A percentile compares a stretch with the other conserved stretches of the same genome.
Evolutionary conservation across 2,329 filamentous ascomycete species (phyloP).

Genomic region (Alternaria infectoria): DNA sequence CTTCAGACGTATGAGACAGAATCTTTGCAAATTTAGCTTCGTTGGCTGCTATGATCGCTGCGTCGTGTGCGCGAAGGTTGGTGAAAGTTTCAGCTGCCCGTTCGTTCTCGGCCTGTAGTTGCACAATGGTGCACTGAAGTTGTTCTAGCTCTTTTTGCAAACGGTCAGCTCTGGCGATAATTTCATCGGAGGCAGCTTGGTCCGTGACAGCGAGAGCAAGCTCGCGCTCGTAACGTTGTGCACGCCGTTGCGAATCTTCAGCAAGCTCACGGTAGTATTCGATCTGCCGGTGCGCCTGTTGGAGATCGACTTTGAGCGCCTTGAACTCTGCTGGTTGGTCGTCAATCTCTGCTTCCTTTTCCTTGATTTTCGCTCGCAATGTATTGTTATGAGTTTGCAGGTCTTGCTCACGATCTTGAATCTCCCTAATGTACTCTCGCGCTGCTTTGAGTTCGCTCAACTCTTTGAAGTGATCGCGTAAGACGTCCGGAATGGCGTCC

Average conservation of each 20-base stretch:
- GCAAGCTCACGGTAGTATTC: slow-evolving; percentile 15
- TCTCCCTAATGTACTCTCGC: slow-evolving; percentile 21
- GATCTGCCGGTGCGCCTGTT: slow-evolving; percentile 17
- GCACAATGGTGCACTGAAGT: slow-evolving; percentile 8
- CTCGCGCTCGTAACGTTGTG: slow-evolving; percentile 19
- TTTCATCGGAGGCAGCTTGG: slow-evolving; percentile 1
- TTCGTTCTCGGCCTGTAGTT: slow-evolving; percentile 19
- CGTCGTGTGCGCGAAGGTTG: slow-evolving; percentile 5
- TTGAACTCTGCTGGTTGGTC: slow-evolving; percentile 21
- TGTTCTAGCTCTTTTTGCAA: slow-evolving; percentile 14
- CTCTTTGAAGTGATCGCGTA: slow-evolving; percentile 15
- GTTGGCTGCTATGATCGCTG: background rate
- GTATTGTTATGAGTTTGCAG: slow-evolving; percentile 11
- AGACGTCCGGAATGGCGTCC: slow-evolving; percentile 20
- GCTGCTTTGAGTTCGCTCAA: slow-evolving; percentile 19
- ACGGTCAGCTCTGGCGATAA: slow-evolving; percentile 10
- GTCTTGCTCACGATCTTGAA: slow-evolving; percentile 16
- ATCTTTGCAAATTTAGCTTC: background rate
- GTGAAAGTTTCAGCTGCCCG: slow-evolving; percentile 8
- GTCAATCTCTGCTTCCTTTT: slow-evolving; percentile 20
- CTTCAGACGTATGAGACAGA: background rate
- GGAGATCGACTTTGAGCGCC: slow-evolving; percentile 22
- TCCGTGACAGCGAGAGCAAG: slow-evolving; percentile 5
- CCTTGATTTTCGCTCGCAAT: slow-evolving; percentile 13
- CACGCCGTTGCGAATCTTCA: slow-evolving; percentile 11